Evolutionary conservation across 441 rosid species (phyloP).

Genomic region (Corymbia citriodora): DNA sequence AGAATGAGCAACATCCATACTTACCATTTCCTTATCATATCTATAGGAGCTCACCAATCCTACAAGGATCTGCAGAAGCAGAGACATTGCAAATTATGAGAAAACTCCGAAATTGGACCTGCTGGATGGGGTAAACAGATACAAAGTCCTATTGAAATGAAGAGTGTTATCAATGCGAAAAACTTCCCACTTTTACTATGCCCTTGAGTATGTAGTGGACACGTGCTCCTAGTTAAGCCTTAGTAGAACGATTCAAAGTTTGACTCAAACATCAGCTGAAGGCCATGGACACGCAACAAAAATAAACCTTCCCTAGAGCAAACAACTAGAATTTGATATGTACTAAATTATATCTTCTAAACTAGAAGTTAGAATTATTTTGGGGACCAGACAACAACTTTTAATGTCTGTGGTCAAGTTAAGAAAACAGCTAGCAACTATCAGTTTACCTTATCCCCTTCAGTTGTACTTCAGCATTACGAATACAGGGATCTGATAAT

Average conservation of each 20-base stretch:
- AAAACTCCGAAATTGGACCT: background rate
- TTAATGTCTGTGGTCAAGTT: background rate
- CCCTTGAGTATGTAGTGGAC: background rate
- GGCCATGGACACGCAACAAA: background rate
- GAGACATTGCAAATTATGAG: background rate
- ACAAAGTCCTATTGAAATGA: background rate
- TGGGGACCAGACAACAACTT: background rate
- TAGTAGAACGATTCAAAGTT: background rate
- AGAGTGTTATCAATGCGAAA: background rate
- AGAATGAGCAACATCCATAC: conserved; percentile 37
- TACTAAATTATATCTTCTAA: background rate
- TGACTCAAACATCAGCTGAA: background rate
- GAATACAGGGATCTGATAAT: background rate
- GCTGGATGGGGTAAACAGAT: background rate
- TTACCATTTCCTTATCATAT: conserved; percentile 55
- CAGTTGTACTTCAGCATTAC: background rate
- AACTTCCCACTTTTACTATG: background rate
- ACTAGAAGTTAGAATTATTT: background rate
- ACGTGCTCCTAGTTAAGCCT: background rate
- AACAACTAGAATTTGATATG: background rate
- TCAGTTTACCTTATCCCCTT: background rate
- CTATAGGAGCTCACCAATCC: conserved; percentile 72
- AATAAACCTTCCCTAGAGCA: background rate
- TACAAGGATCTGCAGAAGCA: conserved; percentile 46
- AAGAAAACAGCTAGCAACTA: background rate